Conservation (phyloP, 306 rosid species). For the Betula pendula region DNA sequence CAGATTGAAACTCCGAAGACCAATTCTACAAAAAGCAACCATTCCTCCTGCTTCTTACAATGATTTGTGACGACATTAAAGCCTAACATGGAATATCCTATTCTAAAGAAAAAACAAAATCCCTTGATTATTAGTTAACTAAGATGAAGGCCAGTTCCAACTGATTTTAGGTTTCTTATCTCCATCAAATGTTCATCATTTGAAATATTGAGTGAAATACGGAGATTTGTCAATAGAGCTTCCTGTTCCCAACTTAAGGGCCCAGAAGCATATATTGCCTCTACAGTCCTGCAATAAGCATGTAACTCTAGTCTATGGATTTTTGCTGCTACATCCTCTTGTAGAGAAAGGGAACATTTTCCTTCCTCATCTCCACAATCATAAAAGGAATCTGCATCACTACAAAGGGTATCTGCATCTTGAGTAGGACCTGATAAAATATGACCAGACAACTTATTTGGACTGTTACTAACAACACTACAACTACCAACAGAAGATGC, state of each 20-base stretch:
- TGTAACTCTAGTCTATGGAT: slow-evolving; percentile 77
- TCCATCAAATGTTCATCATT: slow-evolving; percentile 84
- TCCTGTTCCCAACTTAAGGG: slow-evolving; percentile 91
- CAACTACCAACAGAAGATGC: slow-evolving; percentile 86
- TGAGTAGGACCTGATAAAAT: slow-evolving; percentile 51
- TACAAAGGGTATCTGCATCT: slow-evolving; percentile 48
- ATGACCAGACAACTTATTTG: slow-evolving; percentile 38
- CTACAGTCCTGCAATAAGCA: slow-evolving; percentile 62
- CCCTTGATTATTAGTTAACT: slow-evolving; percentile 22
- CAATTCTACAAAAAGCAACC: background rate
- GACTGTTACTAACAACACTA: slow-evolving; percentile 51
- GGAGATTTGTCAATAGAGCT: slow-evolving; percentile 79
- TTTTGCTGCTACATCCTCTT: slow-evolving; percentile 45
- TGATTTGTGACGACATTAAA: background rate
- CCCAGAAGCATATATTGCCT: slow-evolving; percentile 77
- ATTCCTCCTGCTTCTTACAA: slow-evolving; percentile 28
- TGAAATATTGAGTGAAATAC: slow-evolving; percentile 76
- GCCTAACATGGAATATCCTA: slow-evolving; percentile 6
- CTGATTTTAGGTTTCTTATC: slow-evolving; percentile 45
- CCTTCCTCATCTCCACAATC: slow-evolving; percentile 40
- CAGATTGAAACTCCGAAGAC: slow-evolving; percentile 14
- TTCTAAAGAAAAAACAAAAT: background rate
- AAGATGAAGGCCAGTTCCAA: slow-evolving; percentile 32
- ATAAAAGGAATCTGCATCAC: slow-evolving; percentile 67
- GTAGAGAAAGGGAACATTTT: slow-evolving; percentile 31